Percentiles rank a stretch among this genome's conserved stretches.
Evolutionary conservation across 2,329 filamentous ascomycete species (phyloP).

Genomic region (Westerdykella sp.): DNA sequence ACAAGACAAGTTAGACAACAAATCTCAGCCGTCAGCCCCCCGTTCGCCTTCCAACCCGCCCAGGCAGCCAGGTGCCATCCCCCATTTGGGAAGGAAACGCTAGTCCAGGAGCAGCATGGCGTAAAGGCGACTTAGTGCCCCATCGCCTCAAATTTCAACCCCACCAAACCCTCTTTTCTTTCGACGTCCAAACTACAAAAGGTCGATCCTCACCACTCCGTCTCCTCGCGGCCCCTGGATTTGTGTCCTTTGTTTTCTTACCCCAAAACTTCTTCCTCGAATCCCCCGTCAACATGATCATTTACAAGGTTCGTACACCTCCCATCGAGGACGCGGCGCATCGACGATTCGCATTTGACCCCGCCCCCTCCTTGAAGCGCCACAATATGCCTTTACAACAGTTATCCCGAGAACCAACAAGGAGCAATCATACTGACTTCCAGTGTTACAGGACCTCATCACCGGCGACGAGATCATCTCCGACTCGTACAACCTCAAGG

Average conservation of each 20-base stretch:
- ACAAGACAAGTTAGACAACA: too few relatives aligned
- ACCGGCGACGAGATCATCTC: conserved; percentile 94
- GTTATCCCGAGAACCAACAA: neutral
- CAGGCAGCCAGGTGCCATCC: too few relatives aligned
- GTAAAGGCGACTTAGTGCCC: conserved; percentile 5
- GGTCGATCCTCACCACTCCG: conserved; percentile 7
- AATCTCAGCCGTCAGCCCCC: too few relatives aligned
- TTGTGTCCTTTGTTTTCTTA: conserved; percentile 6
- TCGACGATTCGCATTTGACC: conserved; percentile 21
- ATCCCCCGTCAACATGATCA: conserved; percentile 46
- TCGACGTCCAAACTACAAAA: conserved; percentile 6
- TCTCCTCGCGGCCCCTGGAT: conserved; percentile 7
- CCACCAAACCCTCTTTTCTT: conserved; percentile 20
- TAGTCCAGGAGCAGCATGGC: neutral
- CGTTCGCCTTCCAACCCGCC: too few relatives aligned
- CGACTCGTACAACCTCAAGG: conserved; percentile 81
- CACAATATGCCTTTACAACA: conserved; percentile 7
- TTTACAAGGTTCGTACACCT: conserved; percentile 48
- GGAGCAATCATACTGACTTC: conserved; percentile 9
- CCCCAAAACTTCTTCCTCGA: conserved; percentile 4
- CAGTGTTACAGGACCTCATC: conserved; percentile 67
- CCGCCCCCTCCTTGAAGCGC: conserved; percentile 17
- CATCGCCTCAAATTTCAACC: conserved; percentile 20
- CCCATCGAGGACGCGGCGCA: conserved; percentile 5
- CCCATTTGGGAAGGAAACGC: neutral